Evolutionary conservation across 768 basidiomycete species (phyloP).

Genomic region (Boletus speciosus): DNA sequence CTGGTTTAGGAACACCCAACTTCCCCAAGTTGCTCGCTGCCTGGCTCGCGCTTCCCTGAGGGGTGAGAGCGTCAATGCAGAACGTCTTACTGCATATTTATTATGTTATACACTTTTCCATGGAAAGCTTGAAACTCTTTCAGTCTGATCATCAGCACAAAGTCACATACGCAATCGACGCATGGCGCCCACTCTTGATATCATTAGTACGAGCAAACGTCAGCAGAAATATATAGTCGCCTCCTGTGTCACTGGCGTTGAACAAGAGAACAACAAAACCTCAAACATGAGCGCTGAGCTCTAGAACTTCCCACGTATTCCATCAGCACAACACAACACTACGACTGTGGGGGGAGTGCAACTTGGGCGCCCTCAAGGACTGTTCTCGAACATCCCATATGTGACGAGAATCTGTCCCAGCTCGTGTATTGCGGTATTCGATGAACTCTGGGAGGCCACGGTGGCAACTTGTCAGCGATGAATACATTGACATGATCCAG

Average conservation of each 20-base stretch:
- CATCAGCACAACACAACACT: no score
- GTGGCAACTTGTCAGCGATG: conserved; percentile 3
- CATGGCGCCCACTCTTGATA: no score
- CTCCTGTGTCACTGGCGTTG: background rate
- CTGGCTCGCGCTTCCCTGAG: conserved; percentile 39
- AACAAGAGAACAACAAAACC: background rate
- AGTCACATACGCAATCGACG: no score
- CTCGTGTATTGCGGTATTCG: no score
- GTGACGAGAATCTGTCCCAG: no score
- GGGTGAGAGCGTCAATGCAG: background rate
- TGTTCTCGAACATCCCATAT: conserved; percentile 13
- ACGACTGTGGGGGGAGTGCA: conserved; percentile 6
- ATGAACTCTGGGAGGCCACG: background rate
- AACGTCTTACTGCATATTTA: no score
- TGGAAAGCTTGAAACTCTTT: no score
- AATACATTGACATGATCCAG: background rate
- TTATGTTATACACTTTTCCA: no score
- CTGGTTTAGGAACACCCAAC: conserved; percentile 39
- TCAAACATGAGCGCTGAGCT: background rate
- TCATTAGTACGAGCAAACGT: no score
- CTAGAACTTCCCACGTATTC: background rate
- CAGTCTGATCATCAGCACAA: no score
- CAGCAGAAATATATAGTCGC: no score
- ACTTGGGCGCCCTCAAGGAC: conserved; percentile 29
- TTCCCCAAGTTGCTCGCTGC: conserved; percentile 47